phyloP scores from a whole-genome alignment of 2,329 filamentous ascomycete genomes.

The Penicillium olsonii region DNA sequence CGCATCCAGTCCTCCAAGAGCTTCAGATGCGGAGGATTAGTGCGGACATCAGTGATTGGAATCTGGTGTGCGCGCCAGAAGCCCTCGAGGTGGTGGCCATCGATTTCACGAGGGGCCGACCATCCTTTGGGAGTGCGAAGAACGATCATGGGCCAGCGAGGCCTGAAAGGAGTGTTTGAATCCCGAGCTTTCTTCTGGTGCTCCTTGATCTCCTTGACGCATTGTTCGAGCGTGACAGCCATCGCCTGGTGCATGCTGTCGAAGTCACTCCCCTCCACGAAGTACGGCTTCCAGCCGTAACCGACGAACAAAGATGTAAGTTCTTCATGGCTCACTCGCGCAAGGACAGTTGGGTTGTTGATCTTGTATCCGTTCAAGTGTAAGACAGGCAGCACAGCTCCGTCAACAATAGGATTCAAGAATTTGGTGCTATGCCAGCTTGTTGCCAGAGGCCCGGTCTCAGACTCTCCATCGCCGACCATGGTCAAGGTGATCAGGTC shows the following conservation, averaged over 20 bases:
- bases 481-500: constrained; percentile 74
- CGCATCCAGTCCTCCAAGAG: constrained; percentile 75
- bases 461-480: constrained; percentile 79
- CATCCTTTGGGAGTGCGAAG: constrained; percentile 78
- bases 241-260: constrained; percentile 80
- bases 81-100: constrained; percentile 70
- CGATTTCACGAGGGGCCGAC: constrained; percentile 72
- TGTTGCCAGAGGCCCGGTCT: constrained; percentile 76
- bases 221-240: constrained; percentile 73
- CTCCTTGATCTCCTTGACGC: constrained; percentile 67
- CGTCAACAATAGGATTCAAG: constrained; percentile 75
- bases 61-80: constrained; percentile 80
- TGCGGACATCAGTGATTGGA: constrained; percentile 69
- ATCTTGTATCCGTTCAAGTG: constrained; percentile 86
- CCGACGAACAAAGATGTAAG: constrained; percentile 68
- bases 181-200: constrained; percentile 73
- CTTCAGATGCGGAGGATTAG: constrained; percentile 66
- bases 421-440: constrained; percentile 84
- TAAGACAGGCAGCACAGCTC: constrained; percentile 74
- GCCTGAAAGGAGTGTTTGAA: constrained; percentile 68
- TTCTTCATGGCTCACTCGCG: constrained; percentile 73
- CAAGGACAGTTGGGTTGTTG: constrained; percentile 74
- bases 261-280: constrained; percentile 74
- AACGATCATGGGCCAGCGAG: constrained; percentile 77
- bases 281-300: constrained; percentile 78